These are phyloP conservation scores for Trypanosoma theileri DNA, from an alignment of 208 protist species.

Conservation along the genomic window DNA sequence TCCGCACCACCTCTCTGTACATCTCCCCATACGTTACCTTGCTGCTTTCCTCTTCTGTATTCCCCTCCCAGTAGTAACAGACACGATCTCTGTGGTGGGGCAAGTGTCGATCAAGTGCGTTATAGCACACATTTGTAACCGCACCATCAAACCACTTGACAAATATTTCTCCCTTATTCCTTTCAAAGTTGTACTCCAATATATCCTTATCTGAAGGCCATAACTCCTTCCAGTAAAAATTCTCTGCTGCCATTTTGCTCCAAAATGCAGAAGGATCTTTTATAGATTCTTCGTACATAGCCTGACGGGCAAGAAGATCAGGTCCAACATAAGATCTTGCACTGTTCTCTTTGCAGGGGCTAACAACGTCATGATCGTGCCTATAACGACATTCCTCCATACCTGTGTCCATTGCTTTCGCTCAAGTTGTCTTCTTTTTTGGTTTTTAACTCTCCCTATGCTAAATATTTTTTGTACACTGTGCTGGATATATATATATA, in stretches of 20 bases:
- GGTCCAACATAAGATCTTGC: conserved; percentile 42
- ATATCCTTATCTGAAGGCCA: conserved; percentile 60
- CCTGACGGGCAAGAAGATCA: conserved; percentile 43
- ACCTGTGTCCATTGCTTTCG: not conserved
- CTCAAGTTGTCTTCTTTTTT: not conserved
- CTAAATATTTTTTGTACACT: not conserved
- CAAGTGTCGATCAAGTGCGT: conserved; percentile 86
- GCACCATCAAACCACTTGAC: conserved; percentile 84
- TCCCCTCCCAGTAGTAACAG: conserved; percentile 90
- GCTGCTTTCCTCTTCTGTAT: conserved; percentile 50
- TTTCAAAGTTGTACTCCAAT: conserved; percentile 79
- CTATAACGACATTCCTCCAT: conserved; percentile 1
- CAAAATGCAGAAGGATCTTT: conserved; percentile 68
- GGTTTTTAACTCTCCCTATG: not conserved
- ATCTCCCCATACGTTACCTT: conserved; percentile 88
- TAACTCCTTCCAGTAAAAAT: conserved; percentile 70
- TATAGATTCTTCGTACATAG: conserved; percentile 70
- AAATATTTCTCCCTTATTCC: conserved; percentile 59
- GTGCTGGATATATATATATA: not conserved
- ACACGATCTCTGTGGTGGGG: conserved; percentile 60
- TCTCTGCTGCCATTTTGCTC: conserved; percentile 48
- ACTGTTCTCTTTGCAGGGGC: conserved; percentile 28
- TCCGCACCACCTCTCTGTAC: conserved; percentile 70
- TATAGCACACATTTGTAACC: conserved; percentile 88
- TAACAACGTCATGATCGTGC: conserved; percentile 21